These are phyloP conservation scores for Penicillium daleae DNA, from an alignment of 495 filamentous ascomycete genomes.

Conservation along the genomic window DNA sequence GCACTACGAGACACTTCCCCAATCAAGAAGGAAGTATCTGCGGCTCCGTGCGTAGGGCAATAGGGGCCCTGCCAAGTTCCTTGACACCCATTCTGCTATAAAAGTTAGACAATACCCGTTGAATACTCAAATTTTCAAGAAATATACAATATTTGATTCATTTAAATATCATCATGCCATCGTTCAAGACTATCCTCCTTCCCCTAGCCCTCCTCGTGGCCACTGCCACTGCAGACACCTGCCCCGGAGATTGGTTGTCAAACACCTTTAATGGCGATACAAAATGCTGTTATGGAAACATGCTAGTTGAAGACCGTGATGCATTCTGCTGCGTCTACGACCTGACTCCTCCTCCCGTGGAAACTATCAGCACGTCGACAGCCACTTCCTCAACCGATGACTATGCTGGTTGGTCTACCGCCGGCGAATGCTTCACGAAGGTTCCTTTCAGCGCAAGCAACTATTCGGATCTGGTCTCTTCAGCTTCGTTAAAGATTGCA, in stretches of 20 bases:
- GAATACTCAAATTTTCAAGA: not conserved
- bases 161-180: slow-evolving; percentile 11
- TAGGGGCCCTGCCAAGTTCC: not conserved
- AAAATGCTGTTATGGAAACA: slow-evolving; percentile 22
- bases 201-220: slow-evolving; percentile 9
- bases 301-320: slow-evolving; percentile 9
- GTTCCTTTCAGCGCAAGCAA: slow-evolving; percentile 25
- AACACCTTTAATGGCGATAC: not conserved
- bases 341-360: not conserved
- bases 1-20: not conserved
- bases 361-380: slow-evolving; percentile 4
- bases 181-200: slow-evolving; percentile 12
- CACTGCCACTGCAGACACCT: slow-evolving; percentile 7
- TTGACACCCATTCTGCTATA: not conserved
- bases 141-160: not conserved
- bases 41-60: not conserved
- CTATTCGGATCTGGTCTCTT: slow-evolving; percentile 26
- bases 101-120: not conserved
- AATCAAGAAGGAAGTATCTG: not conserved
- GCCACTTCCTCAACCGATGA: slow-evolving; percentile 11
- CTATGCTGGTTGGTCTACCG: slow-evolving; percentile 8
- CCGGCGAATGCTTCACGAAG: slow-evolving; percentile 11
- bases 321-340: slow-evolving; percentile 25
- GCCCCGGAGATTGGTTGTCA: slow-evolving; percentile 16
- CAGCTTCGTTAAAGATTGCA: slow-evolving; percentile 14